phyloP scores from a whole-genome alignment of 176 grass and related monocot genomes.

The Oryza longistaminata region DNA sequence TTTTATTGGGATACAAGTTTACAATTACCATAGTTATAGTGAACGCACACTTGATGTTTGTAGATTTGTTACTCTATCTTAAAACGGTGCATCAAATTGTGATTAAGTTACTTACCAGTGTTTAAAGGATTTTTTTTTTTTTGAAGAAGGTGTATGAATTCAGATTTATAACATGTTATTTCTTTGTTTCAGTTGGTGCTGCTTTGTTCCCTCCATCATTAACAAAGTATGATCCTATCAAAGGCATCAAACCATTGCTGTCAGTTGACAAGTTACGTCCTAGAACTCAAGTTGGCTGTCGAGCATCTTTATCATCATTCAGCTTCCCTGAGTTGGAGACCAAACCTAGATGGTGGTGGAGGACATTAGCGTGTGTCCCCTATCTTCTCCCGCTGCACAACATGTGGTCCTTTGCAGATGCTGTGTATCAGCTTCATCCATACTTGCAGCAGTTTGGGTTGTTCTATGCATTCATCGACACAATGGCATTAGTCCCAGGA shows the following conservation, averaged over 20 bases:
- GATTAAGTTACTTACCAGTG: not conserved
- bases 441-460: conserved; percentile 63
- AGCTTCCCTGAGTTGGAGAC: conserved; percentile 64
- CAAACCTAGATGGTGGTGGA: conserved; percentile 91
- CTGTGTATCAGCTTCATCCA: conserved; percentile 76
- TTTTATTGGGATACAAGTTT: not conserved
- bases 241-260: conserved; percentile 27
- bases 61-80: not conserved
- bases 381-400: conserved; percentile 91
- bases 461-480: conserved; percentile 75
- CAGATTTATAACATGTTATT: conserved; percentile 17
- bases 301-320: conserved; percentile 56
- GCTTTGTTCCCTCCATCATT: conserved; percentile 20
- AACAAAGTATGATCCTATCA: conserved; percentile 33
- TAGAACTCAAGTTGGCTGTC: conserved; percentile 45
- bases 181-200: conserved; percentile 43
- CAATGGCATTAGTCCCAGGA: conserved; percentile 66
- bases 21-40: not conserved
- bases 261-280: not conserved
- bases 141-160: not conserved
- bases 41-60: not conserved
- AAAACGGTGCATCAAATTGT: not conserved
- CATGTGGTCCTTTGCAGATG: conserved; percentile 75
- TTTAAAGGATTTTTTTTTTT: not conserved
- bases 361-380: conserved; percentile 66